A percentile compares a stretch with the other conserved stretches of the same genome.
These are phyloP conservation scores for Dalechampia spathulata DNA, from an alignment of 441 rosid species.

Conservation along the genomic window DNA sequence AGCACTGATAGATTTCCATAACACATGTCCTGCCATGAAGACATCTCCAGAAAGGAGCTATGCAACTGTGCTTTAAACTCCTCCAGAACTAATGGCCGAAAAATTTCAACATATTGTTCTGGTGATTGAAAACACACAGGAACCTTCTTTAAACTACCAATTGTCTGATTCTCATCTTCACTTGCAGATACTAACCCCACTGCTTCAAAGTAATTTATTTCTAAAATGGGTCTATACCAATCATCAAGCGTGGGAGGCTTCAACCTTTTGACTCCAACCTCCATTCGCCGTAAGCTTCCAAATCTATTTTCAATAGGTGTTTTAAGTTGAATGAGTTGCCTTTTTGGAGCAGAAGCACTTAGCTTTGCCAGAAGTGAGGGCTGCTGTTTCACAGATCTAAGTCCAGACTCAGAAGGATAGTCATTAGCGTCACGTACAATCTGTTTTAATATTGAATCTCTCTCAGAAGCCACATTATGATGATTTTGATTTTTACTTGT, in stretches of 20 bases:
- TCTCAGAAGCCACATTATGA: conserved; percentile 28
- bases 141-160: conserved; percentile 65
- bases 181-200: conserved; percentile 57
- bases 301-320: conserved; percentile 51
- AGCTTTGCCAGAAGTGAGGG: conserved; percentile 37
- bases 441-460: conserved; percentile 43
- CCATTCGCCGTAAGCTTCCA: conserved; percentile 51
- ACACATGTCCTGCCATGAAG: conserved; percentile 80
- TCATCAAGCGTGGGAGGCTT: conserved; percentile 88
- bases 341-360: conserved; percentile 55
- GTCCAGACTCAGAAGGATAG: conserved; percentile 49
- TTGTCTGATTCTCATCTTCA: conserved; percentile 38
- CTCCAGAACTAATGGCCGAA: conserved; percentile 90
- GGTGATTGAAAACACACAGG: conserved; percentile 83
- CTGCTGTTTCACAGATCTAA: conserved; percentile 39
- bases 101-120: conserved; percentile 73
- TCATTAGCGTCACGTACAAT: conserved; percentile 37
- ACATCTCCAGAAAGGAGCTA: conserved; percentile 74
- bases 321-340: conserved; percentile 92
- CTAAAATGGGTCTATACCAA: conserved; percentile 92
- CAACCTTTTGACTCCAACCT: conserved; percentile 67
- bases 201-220: conserved; percentile 72
- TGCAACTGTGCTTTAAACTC: conserved; percentile 96
- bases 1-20: conserved; percentile 77
- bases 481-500: conserved; percentile 28